Percentiles rank a stretch among this genome's conserved stretches.
phyloP scores from a whole-genome alignment of 129 eudicot genomes.

The Helichrysum umbraculigerum region DNA sequence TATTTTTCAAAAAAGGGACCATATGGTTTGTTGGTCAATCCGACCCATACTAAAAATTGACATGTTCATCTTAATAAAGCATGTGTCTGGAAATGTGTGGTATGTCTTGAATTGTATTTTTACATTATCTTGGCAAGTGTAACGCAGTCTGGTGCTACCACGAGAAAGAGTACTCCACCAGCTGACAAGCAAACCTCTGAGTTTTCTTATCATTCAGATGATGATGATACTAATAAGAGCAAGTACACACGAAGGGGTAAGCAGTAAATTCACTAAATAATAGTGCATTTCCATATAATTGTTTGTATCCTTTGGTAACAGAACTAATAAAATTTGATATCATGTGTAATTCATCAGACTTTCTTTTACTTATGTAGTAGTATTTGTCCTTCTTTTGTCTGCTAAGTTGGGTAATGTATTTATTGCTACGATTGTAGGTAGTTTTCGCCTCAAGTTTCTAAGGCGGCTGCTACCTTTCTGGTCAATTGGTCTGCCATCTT shows the following conservation, averaged over 20 bases:
- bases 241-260: slow-evolving; percentile 84
- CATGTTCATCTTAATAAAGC: background rate
- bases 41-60: background rate
- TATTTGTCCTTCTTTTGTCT: too few relatives aligned
- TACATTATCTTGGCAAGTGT: background rate
- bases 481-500: slow-evolving; percentile 89
- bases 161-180: slow-evolving; percentile 67
- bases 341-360: too few relatives aligned
- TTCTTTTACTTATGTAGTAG: too few relatives aligned
- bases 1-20: background rate
- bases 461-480: slow-evolving; percentile 59
- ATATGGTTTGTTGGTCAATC: background rate
- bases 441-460: background rate
- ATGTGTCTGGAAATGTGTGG: background rate
- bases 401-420: too few relatives aligned
- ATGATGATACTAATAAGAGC: slow-evolving; percentile 77
- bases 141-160: slow-evolving; percentile 80
- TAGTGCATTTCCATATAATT: background rate
- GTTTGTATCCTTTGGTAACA: background rate
- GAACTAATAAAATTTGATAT: background rate
- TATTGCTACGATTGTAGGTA: background rate
- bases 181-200: slow-evolving; percentile 84
- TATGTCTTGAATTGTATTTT: background rate
- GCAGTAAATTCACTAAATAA: background rate
- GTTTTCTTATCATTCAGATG: slow-evolving; percentile 77